Evolutionary conservation across 1,139 yeast species (phyloP).

Genomic region (Magnusiomyces suaveolens): DNA sequence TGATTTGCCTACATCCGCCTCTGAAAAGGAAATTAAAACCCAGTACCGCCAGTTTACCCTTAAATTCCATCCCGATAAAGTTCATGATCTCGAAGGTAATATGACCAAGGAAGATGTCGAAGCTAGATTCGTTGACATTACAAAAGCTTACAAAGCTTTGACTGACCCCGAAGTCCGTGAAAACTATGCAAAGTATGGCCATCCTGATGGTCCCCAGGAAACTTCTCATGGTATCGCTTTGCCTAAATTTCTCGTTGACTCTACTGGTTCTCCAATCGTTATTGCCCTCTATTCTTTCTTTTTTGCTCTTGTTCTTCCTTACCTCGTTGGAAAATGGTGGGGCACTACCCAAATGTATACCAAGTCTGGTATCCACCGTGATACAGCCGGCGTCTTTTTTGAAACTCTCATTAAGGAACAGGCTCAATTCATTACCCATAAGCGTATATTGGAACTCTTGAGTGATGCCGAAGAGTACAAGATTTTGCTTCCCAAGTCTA

Average conservation of each 20-base stretch:
- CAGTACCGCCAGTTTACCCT: slow-evolving; percentile 79
- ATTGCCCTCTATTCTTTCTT: slow-evolving; percentile 57
- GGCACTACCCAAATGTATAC: slow-evolving; percentile 68
- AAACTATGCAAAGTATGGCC: slow-evolving; percentile 80
- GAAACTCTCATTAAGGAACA: slow-evolving; percentile 56
- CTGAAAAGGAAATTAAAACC: slow-evolving; percentile 69
- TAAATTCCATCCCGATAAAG: slow-evolving; percentile 89
- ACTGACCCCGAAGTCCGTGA: slow-evolving; percentile 83
- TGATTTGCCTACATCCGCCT: slow-evolving; percentile 59
- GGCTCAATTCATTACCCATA: slow-evolving; percentile 51
- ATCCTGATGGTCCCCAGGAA: slow-evolving; percentile 96
- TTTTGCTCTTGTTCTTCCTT: slow-evolving; percentile 72
- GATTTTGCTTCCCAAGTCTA: slow-evolving; percentile 37
- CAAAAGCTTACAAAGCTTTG: slow-evolving; percentile 87
- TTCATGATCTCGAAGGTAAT: slow-evolving; percentile 42
- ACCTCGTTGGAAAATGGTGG: slow-evolving; percentile 85
- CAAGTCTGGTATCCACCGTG: slow-evolving; percentile 70
- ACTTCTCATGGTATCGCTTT: slow-evolving; percentile 94
- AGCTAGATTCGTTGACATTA: slow-evolving; percentile 67
- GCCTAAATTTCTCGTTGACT: slow-evolving; percentile 85
- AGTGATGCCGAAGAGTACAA: slow-evolving; percentile 56
- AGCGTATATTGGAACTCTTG: slow-evolving; percentile 51
- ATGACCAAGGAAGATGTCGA: slow-evolving; percentile 59
- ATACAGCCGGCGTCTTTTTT: slow-evolving; percentile 63
- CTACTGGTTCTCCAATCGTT: slow-evolving; percentile 61